These are phyloP conservation scores for Pseudogymnoascus sp. DNA, from an alignment of 2,329 filamentous ascomycete genomes.

Conservation along the genomic window DNA sequence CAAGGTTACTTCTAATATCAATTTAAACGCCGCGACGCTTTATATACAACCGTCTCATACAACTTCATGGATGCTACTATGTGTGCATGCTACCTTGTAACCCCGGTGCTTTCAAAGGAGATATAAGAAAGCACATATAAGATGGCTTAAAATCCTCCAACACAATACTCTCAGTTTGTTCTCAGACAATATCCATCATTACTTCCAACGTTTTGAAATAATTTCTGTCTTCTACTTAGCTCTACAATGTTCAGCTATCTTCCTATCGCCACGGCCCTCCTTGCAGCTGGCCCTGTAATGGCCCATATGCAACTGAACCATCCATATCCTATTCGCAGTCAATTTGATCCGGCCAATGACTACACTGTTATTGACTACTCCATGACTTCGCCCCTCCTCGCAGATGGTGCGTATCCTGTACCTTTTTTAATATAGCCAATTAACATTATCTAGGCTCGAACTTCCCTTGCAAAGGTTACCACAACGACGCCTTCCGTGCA, in stretches of 20 bases:
- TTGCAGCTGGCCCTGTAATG: background rate
- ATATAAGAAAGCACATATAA: background rate
- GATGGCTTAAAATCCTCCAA: background rate
- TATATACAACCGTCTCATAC: background rate
- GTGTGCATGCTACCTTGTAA: background rate
- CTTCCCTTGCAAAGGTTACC: constrained; percentile 1
- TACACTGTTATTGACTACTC: background rate
- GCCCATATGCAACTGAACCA: background rate
- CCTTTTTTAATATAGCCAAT: background rate
- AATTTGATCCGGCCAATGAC: background rate
- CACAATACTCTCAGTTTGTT: background rate
- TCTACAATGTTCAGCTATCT: background rate
- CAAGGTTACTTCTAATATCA: background rate
- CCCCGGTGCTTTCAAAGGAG: background rate
- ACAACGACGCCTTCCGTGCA: background rate
- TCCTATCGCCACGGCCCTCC: background rate
- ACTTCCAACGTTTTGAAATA: background rate
- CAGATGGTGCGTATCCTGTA: background rate
- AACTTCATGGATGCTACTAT: background rate
- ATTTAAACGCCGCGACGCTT: background rate
- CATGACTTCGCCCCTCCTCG: background rate
- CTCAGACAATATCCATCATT: background rate
- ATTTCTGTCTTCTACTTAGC: background rate
- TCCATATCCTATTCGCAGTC: background rate
- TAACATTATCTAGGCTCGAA: background rate